Percentiles rank a stretch among this genome's conserved stretches.
These are phyloP conservation scores for Lyophyllum semitale DNA, from an alignment of 768 basidiomycete genomes.

Conservation along the genomic window DNA sequence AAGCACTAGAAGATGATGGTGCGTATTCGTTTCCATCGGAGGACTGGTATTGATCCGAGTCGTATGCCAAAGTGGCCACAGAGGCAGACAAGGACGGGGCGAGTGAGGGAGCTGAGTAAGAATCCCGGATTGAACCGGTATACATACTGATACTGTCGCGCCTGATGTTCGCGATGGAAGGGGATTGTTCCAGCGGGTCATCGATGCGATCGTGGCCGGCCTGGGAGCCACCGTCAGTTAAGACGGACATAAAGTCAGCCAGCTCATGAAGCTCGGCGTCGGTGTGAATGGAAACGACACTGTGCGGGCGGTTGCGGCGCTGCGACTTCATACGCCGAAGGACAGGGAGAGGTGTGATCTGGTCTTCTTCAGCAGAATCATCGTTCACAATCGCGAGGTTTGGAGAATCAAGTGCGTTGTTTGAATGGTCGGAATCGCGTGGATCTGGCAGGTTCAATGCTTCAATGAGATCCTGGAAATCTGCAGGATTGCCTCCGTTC, in stretches of 20 bases:
- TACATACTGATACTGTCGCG: conserved; percentile 2
- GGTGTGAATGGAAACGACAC: conserved; percentile 47
- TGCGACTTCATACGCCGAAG: conserved; percentile 21
- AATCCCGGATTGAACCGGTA: conserved; percentile 6
- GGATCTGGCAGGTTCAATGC: not conserved
- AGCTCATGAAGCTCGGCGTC: conserved; percentile 54
- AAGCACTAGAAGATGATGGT: not conserved
- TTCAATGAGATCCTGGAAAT: not conserved
- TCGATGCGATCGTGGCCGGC: not conserved
- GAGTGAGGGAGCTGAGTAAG: conserved; percentile 11
- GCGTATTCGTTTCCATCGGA: conserved; percentile 9
- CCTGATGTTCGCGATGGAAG: not conserved
- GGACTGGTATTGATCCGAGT: conserved; percentile 16
- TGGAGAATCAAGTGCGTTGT: not conserved
- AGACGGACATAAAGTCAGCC: conserved; percentile 45
- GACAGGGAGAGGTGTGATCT: conserved; percentile 26
- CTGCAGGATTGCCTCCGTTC: not conserved
- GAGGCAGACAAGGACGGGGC: conserved; percentile 14
- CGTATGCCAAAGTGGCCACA: conserved; percentile 10
- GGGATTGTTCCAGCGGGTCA: not conserved
- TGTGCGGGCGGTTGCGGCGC: conserved; percentile 35
- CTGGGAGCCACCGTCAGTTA: conserved; percentile 7
- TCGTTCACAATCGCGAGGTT: not conserved
- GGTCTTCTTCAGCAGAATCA: conserved; percentile 14
- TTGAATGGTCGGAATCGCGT: not conserved